Percentiles rank a stretch among this genome's conserved stretches.
Conservation (phyloP, 495 filamentous ascomycete species). For the Aspergillus indologenus region DNA sequence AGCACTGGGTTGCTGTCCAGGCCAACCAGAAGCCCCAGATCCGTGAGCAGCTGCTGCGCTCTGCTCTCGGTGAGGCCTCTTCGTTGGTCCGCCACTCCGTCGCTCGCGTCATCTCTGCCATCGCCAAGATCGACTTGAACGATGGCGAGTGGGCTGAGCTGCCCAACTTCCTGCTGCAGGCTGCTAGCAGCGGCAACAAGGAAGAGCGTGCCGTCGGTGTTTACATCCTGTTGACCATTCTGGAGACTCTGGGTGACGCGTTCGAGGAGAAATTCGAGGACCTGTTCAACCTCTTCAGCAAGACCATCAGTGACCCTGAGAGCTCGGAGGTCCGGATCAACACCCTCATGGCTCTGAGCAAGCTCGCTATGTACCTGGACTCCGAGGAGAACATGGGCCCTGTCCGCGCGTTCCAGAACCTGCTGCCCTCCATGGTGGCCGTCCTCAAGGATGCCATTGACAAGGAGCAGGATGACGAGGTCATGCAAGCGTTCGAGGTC, state of each 20-base stretch:
- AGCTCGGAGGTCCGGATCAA: slow-evolving; percentile 91
- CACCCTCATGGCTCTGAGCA: slow-evolving; percentile 88
- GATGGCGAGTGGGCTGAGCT: slow-evolving; percentile 86
- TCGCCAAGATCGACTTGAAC: slow-evolving; percentile 81
- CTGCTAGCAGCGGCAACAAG: slow-evolving; percentile 65
- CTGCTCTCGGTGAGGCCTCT: slow-evolving; percentile 72
- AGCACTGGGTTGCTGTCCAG: slow-evolving; percentile 73
- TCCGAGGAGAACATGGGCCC: slow-evolving; percentile 74
- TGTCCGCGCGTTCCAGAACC: slow-evolving; percentile 67
- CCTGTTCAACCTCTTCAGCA: slow-evolving; percentile 78
- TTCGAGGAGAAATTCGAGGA: slow-evolving; percentile 73
- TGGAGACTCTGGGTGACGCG: slow-evolving; percentile 77
- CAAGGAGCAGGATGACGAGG: slow-evolving; percentile 75
- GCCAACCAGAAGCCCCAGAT: slow-evolving; percentile 70
- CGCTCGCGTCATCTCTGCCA: slow-evolving; percentile 80
- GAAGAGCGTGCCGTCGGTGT: slow-evolving; percentile 83
- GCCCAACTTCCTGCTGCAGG: slow-evolving; percentile 67
- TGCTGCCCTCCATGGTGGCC: slow-evolving; percentile 83
- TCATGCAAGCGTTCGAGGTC: slow-evolving; percentile 89
- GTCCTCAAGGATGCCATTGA: slow-evolving; percentile 82
- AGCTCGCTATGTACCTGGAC: slow-evolving; percentile 82
- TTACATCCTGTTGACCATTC: slow-evolving; percentile 87
- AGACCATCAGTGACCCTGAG: slow-evolving; percentile 86
- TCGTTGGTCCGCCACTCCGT: slow-evolving; percentile 77
- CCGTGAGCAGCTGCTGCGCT: slow-evolving; percentile 75